A percentile compares a stretch with the other conserved stretches of the same genome.
Evolutionary conservation across 768 basidiomycete genomes (phyloP).

Genomic region (Mrakia frigida): DNA sequence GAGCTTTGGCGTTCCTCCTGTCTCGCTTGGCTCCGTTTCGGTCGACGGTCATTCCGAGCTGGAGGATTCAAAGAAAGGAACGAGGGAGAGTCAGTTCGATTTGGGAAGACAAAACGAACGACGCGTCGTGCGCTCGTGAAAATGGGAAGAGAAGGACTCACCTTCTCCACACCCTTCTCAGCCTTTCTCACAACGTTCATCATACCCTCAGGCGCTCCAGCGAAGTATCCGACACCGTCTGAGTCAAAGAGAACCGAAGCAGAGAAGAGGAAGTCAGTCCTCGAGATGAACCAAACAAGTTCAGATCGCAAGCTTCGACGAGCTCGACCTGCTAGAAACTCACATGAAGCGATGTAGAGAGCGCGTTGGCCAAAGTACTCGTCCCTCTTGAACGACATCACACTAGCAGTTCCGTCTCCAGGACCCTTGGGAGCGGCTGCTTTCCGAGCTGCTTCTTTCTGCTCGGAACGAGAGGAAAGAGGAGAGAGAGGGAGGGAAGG

Average conservation of each 20-base stretch:
- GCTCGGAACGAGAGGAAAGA: not conserved
- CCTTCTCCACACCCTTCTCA: slow-evolving; percentile 20
- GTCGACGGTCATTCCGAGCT: slow-evolving; percentile 15
- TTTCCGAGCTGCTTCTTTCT: slow-evolving; percentile 16
- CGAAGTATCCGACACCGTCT: slow-evolving; percentile 6
- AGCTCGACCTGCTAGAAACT: no score
- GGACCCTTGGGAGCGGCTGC: not conserved
- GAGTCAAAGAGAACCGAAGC: not conserved
- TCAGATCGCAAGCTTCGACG: no score
- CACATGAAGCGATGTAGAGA: slow-evolving; percentile 19
- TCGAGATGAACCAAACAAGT: not conserved
- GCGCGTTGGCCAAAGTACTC: slow-evolving; percentile 25
- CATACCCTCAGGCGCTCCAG: slow-evolving; percentile 17
- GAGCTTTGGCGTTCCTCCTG: slow-evolving; percentile 3
- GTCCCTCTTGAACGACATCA: slow-evolving; percentile 12
- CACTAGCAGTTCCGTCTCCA: slow-evolving; percentile 8
- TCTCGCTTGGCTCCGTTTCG: slow-evolving; percentile 12
- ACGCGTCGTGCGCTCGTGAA: not conserved
- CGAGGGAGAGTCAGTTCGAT: not conserved
- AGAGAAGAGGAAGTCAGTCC: not conserved
- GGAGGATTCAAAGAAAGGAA: not conserved
- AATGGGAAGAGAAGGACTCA: not conserved
- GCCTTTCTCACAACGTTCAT: slow-evolving; percentile 21
- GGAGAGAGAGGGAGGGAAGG: not conserved
- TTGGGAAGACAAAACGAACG: not conserved